phyloP scores from a whole-genome alignment of 1,139 yeast genomes.

The Suhomyces terraborum region DNA sequence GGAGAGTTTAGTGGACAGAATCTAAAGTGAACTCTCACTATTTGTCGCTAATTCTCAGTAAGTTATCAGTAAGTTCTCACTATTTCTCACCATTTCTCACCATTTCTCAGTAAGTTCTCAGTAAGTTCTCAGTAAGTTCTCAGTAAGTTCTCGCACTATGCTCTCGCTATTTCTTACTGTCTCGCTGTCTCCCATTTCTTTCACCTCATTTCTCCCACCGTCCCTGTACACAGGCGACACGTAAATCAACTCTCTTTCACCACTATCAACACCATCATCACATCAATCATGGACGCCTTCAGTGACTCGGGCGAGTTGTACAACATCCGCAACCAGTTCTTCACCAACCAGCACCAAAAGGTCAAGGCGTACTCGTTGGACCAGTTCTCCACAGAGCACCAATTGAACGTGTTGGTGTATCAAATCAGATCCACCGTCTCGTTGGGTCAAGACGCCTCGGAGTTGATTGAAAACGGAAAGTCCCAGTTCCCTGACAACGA shows the following conservation, averaged over 20 bases:
- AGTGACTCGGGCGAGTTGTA: conserved; percentile 47
- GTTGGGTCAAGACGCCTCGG: conserved; percentile 44
- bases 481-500: conserved; percentile 41
- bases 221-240: conserved; percentile 5
- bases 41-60: too few relatives aligned
- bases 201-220: too few relatives aligned
- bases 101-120: too few relatives aligned
- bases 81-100: too few relatives aligned
- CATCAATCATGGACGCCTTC: conserved; percentile 36
- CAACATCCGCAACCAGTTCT: conserved; percentile 49
- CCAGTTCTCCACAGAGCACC: conserved; percentile 40
- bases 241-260: conserved; percentile 8
- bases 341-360: conserved; percentile 46
- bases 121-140: background rate
- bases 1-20: too few relatives aligned
- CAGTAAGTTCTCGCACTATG: background rate
- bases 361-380: conserved; percentile 36
- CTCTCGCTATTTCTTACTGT: background rate
- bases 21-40: too few relatives aligned
- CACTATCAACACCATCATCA: conserved; percentile 14
- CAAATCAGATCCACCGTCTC: conserved; percentile 48
- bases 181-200: background rate
- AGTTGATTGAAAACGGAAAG: conserved; percentile 42
- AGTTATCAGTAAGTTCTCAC: too few relatives aligned
- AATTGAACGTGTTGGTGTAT: conserved; percentile 43